phyloP scores from a whole-genome alignment of 202 grass and related monocot species.

The Musa balbisiana region DNA sequence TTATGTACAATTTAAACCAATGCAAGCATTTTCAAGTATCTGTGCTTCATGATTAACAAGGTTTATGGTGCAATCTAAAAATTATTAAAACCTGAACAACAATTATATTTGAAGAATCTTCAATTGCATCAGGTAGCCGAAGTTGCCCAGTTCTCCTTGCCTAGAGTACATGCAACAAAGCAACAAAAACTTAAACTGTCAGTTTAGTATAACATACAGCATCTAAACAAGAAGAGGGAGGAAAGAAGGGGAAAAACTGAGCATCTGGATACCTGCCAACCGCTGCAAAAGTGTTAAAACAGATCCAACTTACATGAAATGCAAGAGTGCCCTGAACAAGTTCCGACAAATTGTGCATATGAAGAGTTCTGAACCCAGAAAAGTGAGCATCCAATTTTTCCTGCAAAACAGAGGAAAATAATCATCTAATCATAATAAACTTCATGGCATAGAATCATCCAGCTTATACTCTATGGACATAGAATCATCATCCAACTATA shows the following conservation, averaged over 20 bases:
- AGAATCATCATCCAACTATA: too few species aligned
- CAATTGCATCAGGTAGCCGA: conserved; percentile 58
- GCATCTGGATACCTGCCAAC: not conserved
- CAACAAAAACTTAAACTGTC: conserved; percentile 12
- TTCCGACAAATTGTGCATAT: conserved; percentile 91
- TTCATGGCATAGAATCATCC: not conserved
- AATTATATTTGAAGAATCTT: conserved; percentile 85
- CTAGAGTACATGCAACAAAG: conserved; percentile 34
- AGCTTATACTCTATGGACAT: not conserved
- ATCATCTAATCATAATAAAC: not conserved
- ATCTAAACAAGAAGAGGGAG: not conserved
- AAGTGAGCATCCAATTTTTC: conserved; percentile 63
- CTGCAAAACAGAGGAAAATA: conserved; percentile 28
- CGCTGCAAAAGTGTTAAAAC: not conserved
- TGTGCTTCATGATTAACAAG: not conserved
- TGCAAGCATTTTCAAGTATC: not conserved
- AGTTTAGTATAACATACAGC: not conserved
- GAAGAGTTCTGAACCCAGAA: conserved; percentile 76
- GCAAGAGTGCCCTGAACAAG: conserved; percentile 69
- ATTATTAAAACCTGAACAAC: conserved; percentile 61
- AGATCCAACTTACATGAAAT: conserved; percentile 52
- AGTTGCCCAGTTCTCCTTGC: conserved; percentile 72
- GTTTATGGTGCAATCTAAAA: not conserved
- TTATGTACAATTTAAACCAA: not conserved
- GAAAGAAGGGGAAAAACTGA: not conserved